A percentile compares a stretch with the other conserved stretches of the same genome.
Conservation (phyloP, 1,139 yeast species). For the Yamadazyma membranifaciens region DNA sequence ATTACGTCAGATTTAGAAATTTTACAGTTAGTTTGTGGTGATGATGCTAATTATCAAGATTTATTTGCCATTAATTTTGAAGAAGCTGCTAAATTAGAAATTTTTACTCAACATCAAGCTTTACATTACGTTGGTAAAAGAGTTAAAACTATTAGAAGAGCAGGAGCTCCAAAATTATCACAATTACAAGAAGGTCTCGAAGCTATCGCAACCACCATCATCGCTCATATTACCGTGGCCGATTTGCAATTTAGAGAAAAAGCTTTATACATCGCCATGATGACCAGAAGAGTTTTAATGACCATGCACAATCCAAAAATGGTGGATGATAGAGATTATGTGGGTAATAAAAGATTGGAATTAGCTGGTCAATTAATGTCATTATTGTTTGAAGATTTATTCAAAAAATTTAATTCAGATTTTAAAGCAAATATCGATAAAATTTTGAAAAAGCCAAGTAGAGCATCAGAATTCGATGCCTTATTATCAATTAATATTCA, state of each 20-base stretch:
- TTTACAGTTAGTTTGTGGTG: conserved; percentile 90
- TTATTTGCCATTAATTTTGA: conserved; percentile 90
- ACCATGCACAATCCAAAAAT: conserved; percentile 91
- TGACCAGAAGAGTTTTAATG: conserved; percentile 95
- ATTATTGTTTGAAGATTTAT: conserved; percentile 89
- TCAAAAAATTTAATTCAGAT: conserved; percentile 91
- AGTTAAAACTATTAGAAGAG: conserved; percentile 88
- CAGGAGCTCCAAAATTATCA: conserved; percentile 77
- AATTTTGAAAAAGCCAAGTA: conserved; percentile 86
- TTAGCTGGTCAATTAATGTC: conserved; percentile 98
- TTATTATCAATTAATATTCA: conserved; percentile 84
- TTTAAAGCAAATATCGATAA: conserved; percentile 94
- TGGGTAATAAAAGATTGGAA: conserved; percentile 96
- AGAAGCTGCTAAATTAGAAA: conserved; percentile 84
- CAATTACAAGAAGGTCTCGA: conserved; percentile 93
- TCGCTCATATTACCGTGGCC: conserved; percentile 88
- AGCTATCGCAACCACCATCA: conserved; percentile 93
- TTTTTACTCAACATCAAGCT: conserved; percentile 93
- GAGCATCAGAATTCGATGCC: conserved; percentile 96
- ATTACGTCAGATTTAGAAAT: conserved; percentile 89
- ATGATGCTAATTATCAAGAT: conserved; percentile 85
- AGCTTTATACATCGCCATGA: conserved; percentile 89
- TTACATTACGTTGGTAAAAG: conserved; percentile 85
- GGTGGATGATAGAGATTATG: conserved; percentile 98
- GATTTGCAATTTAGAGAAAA: conserved; percentile 90